These are phyloP conservation scores for Claviceps fusiformis DNA, from an alignment of 2,329 filamentous ascomycete genomes.

Conservation along the genomic window DNA sequence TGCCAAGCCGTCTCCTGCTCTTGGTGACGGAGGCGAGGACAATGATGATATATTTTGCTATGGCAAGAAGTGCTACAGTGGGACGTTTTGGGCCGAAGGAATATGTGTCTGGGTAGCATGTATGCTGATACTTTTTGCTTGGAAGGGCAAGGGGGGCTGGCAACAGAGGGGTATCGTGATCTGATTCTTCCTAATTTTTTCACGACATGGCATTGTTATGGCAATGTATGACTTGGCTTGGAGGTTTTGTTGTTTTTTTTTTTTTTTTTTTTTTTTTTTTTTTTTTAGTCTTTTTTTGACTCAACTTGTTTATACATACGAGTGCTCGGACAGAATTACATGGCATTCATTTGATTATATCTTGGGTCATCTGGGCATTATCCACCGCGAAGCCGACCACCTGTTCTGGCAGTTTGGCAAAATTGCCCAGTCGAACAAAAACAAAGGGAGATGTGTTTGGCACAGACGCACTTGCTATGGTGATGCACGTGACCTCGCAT, in stretches of 20 bases:
- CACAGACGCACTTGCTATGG: neutral
- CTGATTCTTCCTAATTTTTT: neutral
- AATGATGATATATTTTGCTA: constrained; percentile 55
- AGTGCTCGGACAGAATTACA: neutral
- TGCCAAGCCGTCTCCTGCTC: constrained; percentile 29
- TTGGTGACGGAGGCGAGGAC: constrained; percentile 15
- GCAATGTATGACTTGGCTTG: neutral
- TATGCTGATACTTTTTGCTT: constrained; percentile 60
- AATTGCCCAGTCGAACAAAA: no score
- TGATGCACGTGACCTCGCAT: constrained; percentile 18
- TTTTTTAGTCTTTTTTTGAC: neutral
- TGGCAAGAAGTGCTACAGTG: constrained; percentile 66
- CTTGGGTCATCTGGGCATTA: no score
- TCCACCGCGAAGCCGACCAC: no score
- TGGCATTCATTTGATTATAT: no score
- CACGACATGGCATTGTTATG: neutral
- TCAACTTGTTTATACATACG: neutral
- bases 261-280: no score
- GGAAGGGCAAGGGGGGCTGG: constrained; percentile 70
- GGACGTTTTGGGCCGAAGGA: constrained; percentile 78
- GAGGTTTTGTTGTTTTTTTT: neutral
- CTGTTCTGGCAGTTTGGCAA: neutral
- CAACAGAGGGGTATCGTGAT: constrained; percentile 58
- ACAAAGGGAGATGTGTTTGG: no score
- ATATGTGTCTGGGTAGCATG: constrained; percentile 67